These are phyloP conservation scores for Talinum fruticosum DNA, from an alignment of 148 eudicot species.

Conservation along the genomic window DNA sequence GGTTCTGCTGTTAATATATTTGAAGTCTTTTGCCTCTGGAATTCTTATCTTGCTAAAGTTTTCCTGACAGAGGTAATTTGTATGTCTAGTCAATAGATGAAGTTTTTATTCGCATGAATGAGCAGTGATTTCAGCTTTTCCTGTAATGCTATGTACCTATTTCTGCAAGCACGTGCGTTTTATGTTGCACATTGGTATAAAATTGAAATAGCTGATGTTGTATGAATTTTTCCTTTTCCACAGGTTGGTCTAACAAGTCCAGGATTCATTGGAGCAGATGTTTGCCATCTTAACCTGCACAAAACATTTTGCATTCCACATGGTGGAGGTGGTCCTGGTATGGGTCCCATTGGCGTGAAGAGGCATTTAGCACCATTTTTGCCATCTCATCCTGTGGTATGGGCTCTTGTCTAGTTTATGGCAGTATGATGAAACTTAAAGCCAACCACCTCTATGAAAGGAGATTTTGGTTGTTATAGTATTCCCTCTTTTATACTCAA, in stretches of 20 bases:
- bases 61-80: neutral
- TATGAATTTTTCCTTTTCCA: neutral
- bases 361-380: constrained; percentile 93
- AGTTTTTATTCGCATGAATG: neutral
- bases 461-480: neutral
- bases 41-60: neutral
- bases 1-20: neutral
- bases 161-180: neutral
- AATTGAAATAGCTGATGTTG: neutral
- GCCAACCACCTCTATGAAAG: neutral
- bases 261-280: constrained; percentile 95
- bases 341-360: constrained; percentile 99
- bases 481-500: neutral
- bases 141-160: too few relatives aligned
- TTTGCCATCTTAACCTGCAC: constrained; percentile 98
- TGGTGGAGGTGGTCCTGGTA: constrained; percentile 99
- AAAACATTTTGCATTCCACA: constrained; percentile 99
- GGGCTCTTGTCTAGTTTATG: constrained; percentile 16
- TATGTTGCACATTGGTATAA: neutral
- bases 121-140: neutral
- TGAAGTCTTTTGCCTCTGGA: neutral
- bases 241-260: constrained; percentile 99
- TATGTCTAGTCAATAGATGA: neutral
- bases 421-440: neutral
- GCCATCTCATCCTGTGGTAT: constrained; percentile 99